These are phyloP conservation scores for Mycena galopus DNA, from an alignment of 768 basidiomycete genomes.

Conservation along the genomic window DNA sequence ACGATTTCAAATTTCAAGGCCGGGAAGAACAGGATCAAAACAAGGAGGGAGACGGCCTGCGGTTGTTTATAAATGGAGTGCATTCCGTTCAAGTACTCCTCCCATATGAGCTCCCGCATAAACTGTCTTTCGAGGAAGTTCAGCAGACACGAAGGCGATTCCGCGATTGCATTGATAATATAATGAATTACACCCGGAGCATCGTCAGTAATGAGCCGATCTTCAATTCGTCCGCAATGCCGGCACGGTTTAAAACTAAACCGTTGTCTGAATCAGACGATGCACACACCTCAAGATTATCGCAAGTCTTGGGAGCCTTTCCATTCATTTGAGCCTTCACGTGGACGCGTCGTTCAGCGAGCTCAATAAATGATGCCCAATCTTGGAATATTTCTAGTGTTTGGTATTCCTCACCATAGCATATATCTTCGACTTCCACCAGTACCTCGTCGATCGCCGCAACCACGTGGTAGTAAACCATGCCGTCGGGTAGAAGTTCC, in stretches of 20 bases:
- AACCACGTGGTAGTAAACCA: slow-evolving; percentile 5
- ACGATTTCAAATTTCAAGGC: too few relatives aligned
- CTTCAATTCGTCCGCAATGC: not conserved
- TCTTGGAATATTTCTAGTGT: not conserved
- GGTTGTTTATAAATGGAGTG: too few relatives aligned
- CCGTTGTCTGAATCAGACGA: not conserved
- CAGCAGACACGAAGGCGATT: too few relatives aligned
- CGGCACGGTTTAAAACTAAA: not conserved
- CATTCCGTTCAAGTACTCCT: too few relatives aligned
- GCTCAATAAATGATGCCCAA: not conserved
- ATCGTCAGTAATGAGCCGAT: not conserved
- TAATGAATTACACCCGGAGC: not conserved
- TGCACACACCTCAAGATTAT: slow-evolving; percentile 3
- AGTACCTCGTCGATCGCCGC: too few relatives aligned
- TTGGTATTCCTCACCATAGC: not conserved
- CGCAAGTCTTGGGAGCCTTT: not conserved
- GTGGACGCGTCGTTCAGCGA: not conserved
- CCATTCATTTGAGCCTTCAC: not conserved
- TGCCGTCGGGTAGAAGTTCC: not conserved
- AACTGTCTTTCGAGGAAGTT: too few relatives aligned
- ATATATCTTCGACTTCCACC: too few relatives aligned
- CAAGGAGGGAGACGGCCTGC: too few relatives aligned
- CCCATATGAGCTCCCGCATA: too few relatives aligned
- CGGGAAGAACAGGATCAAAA: too few relatives aligned
- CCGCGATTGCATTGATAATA: not conserved